Percentiles rank a stretch among this genome's conserved stretches.
These are phyloP conservation scores for Carex scoparia DNA, from an alignment of 176 grass and related monocot genomes.

Conservation along the genomic window DNA sequence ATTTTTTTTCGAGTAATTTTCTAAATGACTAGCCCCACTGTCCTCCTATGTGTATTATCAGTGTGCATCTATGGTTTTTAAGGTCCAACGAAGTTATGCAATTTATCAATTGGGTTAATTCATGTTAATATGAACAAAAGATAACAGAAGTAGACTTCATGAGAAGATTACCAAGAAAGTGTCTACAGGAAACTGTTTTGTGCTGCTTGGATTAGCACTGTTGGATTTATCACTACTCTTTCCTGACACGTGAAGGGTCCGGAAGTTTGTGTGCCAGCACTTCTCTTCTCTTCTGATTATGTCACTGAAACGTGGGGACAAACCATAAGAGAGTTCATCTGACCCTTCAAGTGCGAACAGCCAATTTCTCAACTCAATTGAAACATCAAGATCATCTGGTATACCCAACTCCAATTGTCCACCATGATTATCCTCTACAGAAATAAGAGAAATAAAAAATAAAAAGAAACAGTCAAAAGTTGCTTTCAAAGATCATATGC, in stretches of 20 bases:
- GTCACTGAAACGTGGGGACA: conserved; percentile 32
- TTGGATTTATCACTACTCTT: conserved; percentile 61
- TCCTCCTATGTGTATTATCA: background rate
- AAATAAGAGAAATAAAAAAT: conserved; percentile 13
- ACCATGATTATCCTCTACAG: conserved; percentile 42
- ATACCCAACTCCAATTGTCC: conserved; percentile 67
- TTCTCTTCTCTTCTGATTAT: conserved; percentile 84
- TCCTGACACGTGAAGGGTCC: conserved; percentile 65
- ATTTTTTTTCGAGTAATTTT: background rate
- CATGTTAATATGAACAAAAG: background rate
- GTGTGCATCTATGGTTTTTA: background rate
- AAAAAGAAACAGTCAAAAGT: conserved; percentile 18
- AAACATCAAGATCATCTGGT: conserved; percentile 92
- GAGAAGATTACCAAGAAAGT: conserved; percentile 55
- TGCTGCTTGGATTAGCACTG: conserved; percentile 29
- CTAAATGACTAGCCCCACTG: background rate
- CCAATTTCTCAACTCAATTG: conserved; percentile 85
- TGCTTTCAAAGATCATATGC: background rate
- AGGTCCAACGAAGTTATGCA: background rate
- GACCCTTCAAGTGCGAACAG: conserved; percentile 94
- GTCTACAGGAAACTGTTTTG: conserved; percentile 66
- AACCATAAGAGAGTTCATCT: conserved; percentile 51
- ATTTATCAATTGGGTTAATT: background rate
- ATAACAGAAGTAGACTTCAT: background rate
- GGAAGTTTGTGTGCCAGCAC: conserved; percentile 97